These are phyloP conservation scores for Leccinum ochraceum DNA, from an alignment of 768 basidiomycete genomes.

Conservation along the genomic window DNA sequence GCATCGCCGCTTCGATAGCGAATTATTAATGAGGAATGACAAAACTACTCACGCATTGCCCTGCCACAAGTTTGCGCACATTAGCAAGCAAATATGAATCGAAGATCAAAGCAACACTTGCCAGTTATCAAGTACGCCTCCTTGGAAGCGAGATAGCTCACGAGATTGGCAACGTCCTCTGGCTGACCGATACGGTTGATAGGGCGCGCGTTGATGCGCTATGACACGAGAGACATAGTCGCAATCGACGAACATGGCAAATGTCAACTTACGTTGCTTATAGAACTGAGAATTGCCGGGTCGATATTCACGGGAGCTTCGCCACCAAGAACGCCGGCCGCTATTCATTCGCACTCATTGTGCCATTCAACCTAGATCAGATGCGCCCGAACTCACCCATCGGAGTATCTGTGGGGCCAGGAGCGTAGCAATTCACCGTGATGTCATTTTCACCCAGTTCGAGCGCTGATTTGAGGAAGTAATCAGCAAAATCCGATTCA, in stretches of 20 bases:
- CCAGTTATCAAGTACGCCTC: conserved; percentile 41
- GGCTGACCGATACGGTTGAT: conserved; percentile 25
- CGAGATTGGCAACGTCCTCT: conserved; percentile 37
- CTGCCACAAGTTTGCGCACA: not conserved
- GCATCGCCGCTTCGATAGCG: not conserved
- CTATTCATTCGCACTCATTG: not conserved
- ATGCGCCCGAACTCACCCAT: not conserved
- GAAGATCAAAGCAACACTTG: conserved; percentile 3
- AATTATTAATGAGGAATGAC: not conserved
- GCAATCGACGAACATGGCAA: not conserved
- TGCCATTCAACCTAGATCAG: not conserved
- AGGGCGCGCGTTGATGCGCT: conserved; percentile 1
- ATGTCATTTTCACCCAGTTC: not conserved
- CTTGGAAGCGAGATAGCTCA: conserved; percentile 39
- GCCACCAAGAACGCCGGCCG: not conserved
- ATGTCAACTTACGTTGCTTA: not conserved
- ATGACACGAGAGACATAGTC: not conserved
- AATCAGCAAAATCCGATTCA: not conserved
- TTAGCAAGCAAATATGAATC: not conserved
- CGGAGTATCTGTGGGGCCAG: not conserved
- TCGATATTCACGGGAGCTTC: not conserved
- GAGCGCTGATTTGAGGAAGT: not conserved
- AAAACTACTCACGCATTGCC: not conserved
- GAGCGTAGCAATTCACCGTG: not conserved
- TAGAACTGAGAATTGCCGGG: not conserved